These are phyloP conservation scores for Erythrobasidium yunnanense DNA, from an alignment of 768 basidiomycete species.

Conservation along the genomic window DNA sequence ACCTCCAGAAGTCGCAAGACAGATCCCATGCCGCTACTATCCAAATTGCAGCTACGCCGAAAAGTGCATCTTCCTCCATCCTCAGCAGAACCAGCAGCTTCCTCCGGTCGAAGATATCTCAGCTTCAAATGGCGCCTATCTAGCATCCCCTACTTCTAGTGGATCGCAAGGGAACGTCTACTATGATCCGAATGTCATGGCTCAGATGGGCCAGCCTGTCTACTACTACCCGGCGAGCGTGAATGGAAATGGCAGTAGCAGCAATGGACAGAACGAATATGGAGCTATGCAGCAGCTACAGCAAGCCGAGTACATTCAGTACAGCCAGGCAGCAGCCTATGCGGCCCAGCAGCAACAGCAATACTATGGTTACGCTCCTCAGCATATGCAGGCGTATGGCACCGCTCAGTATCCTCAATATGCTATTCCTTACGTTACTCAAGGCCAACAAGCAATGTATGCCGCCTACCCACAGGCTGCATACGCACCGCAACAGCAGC, in stretches of 20 bases:
- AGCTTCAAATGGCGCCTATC: no score
- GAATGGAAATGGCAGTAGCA: background rate
- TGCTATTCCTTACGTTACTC: background rate
- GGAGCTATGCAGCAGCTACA: background rate
- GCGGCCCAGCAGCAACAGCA: background rate
- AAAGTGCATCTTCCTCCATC: constrained; percentile 23
- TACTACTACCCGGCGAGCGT: background rate
- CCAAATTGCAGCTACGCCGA: constrained; percentile 26
- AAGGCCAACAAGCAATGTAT: background rate
- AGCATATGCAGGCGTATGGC: background rate
- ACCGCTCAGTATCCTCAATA: no score
- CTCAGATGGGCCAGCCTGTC: background rate
- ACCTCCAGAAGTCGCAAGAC: constrained; percentile 33
- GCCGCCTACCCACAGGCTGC: background rate
- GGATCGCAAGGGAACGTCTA: background rate
- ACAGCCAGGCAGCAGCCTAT: background rate
- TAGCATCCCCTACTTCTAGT: background rate
- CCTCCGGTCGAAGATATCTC: no score
- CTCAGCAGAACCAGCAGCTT: background rate
- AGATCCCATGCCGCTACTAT: constrained; percentile 32
- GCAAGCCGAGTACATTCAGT: background rate
- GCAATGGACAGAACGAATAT: background rate
- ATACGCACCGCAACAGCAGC: background rate
- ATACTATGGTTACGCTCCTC: background rate
- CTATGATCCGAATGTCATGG: background rate